phyloP scores from a whole-genome alignment of 148 eudicot genomes.

The Rhododendron henanense region DNA sequence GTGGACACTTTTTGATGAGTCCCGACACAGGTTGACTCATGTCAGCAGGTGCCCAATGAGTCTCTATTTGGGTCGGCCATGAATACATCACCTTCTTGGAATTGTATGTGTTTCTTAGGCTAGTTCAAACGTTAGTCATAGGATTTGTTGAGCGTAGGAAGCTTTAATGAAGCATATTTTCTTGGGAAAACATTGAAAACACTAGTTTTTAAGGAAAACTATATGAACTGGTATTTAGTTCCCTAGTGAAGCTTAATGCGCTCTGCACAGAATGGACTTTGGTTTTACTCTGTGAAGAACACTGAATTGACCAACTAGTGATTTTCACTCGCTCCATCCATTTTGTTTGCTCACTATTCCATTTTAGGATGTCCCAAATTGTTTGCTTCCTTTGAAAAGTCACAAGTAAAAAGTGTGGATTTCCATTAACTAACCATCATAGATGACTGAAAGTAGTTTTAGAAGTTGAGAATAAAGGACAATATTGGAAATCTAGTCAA shows the following conservation, averaged over 20 bases:
- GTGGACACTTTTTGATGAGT: background rate
- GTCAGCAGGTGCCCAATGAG: background rate
- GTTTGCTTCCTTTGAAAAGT: background rate
- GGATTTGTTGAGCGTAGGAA: background rate
- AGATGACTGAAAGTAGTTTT: background rate
- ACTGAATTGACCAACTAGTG: background rate
- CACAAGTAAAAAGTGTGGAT: background rate
- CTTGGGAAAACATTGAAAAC: background rate
- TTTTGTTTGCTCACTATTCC: background rate
- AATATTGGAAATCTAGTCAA: background rate
- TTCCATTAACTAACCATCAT: background rate
- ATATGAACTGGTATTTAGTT: background rate
- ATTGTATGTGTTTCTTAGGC: background rate
- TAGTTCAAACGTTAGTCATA: background rate
- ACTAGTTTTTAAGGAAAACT: background rate
- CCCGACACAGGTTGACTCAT: background rate
- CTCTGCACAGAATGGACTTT: no score
- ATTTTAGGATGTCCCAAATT: background rate
- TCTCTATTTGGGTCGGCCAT: background rate
- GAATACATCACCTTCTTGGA: background rate
- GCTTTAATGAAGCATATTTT: background rate
- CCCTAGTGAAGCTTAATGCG: background rate
- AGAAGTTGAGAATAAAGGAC: background rate
- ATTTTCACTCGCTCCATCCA: background rate
- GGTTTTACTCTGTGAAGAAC: background rate